Conservation (phyloP, 805 yeast genomes). For the Komagataella mondaviorum region DNA sequence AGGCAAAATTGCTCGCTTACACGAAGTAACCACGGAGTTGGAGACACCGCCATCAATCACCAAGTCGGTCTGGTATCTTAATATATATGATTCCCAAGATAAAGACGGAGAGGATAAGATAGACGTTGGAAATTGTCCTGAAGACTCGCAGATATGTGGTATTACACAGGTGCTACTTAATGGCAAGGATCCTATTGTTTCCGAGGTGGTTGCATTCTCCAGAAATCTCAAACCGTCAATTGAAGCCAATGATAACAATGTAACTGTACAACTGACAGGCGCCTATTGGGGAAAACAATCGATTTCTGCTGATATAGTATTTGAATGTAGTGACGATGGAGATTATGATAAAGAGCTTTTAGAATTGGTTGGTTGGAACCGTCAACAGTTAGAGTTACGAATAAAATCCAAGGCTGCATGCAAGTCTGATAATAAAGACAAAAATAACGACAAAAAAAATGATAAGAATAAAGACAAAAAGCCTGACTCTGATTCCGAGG, state of each 20-base stretch:
- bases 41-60: constrained; percentile 76
- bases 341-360: constrained; percentile 15
- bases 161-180: constrained; percentile 40
- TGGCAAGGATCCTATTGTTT: constrained; percentile 28
- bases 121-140: constrained; percentile 41
- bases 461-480: constrained; percentile 12
- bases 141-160: constrained; percentile 71
- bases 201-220: constrained; percentile 52
- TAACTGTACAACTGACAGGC: constrained; percentile 30
- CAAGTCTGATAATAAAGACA: constrained; percentile 11
- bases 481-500: constrained; percentile 18
- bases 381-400: constrained; percentile 13
- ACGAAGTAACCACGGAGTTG: constrained; percentile 21
- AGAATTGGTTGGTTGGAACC: constrained; percentile 23
- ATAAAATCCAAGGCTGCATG: constrained; percentile 28
- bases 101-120: constrained; percentile 17
- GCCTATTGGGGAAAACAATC: constrained; percentile 59
- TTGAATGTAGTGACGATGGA: constrained; percentile 27
- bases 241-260: constrained; percentile 15
- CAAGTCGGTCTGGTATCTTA: constrained; percentile 51
- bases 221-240: constrained; percentile 22
- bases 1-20: constrained; percentile 33
- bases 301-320: constrained; percentile 31
- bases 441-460: constrained; percentile 16
- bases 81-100: constrained; percentile 48